These are phyloP conservation scores for Blastobotrys indianensis DNA, from an alignment of 1,139 yeast species.

Conservation along the genomic window DNA sequence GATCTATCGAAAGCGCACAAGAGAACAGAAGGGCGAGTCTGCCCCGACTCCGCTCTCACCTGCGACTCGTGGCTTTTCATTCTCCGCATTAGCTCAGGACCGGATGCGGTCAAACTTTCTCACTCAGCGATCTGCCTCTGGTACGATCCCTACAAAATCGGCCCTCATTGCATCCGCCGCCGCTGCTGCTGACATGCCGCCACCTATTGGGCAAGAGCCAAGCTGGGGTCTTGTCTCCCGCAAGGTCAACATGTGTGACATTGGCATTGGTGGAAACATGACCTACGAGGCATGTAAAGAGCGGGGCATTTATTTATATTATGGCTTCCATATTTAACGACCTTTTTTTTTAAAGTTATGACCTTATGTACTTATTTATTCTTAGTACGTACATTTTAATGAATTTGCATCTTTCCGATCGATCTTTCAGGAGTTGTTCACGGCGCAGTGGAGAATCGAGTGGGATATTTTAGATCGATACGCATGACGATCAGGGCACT, in stretches of 20 bases:
- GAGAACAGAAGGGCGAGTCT: background rate
- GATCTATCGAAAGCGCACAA: constrained; percentile 31
- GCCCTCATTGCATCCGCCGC: too few relatives aligned
- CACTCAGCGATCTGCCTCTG: background rate
- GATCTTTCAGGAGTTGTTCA: too few relatives aligned
- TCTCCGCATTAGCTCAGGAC: constrained; percentile 27
- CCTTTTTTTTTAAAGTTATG: background rate
- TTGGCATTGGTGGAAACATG: constrained; percentile 32
- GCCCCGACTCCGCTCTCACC: constrained; percentile 10
- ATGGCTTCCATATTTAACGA: constrained; percentile 25
- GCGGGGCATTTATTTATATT: constrained; percentile 35
- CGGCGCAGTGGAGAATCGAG: too few relatives aligned
- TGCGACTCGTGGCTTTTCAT: constrained; percentile 21
- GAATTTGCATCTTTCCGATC: too few relatives aligned
- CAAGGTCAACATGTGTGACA: constrained; percentile 31
- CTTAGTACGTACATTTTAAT: too few relatives aligned
- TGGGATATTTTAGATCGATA: too few relatives aligned
- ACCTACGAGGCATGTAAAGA: constrained; percentile 28
- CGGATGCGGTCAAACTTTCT: constrained; percentile 11
- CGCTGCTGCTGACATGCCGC: constrained; percentile 1
- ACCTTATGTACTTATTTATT: too few relatives aligned
- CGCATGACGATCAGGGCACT: too few relatives aligned
- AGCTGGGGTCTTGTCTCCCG: constrained; percentile 32
- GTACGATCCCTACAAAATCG: background rate
- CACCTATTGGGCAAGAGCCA: constrained; percentile 13